Evolutionary conservation across 345 rosid species (phyloP), one percentile per base, ranked within the genome.

Genomic region (Schrenkiella parvula): DNA sequence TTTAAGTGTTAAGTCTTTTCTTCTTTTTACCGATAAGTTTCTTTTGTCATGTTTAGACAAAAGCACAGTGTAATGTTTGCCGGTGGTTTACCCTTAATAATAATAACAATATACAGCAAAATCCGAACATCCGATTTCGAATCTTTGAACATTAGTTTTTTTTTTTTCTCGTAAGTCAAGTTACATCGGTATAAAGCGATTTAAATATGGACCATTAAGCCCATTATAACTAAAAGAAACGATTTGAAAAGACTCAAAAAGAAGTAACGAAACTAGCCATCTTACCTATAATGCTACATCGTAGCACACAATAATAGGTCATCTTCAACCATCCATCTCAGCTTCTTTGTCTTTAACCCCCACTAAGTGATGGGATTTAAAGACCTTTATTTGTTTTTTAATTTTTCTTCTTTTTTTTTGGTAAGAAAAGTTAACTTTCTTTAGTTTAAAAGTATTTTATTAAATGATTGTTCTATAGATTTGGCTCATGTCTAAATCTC

Each of bases 351-450:
- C 47, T 67, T 59, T 51, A 11, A 19, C 53, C 29, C 23, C 72
- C 68, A 75, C 67, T 48, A 68, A 75, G 61, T 75, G 69, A 60
- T 68, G 68, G 63, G 74, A 75, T 52, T 59, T 68, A 59, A 67
- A 68, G 64, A 41, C 56, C 64, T 75, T 68, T 48, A 7, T 26
- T 21, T n/a, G n/a, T 35, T 55, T 4, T 47, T 50, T 8, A 42
- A 6, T 2, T 15, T 46, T 31, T 61, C 18, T 25, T 47, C 44
- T 59, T 23, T 61, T 28, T 25, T 47, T 57, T 59, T 23, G 38
- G 1, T n/a, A 12, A 34, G 17, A 25, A 59, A 59, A 34, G 37
- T 12, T 18, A 14, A 11, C 18, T 72, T 62, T 42, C 42, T 64
- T 56, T 29, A 25, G 25, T 8, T 59, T 12, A 1, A 54, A 43